Percentiles rank a stretch among this genome's conserved stretches.
Evolutionary conservation across 1,139 yeast species (phyloP).

Genomic region (Hemisphaericaspora subhashii): DNA sequence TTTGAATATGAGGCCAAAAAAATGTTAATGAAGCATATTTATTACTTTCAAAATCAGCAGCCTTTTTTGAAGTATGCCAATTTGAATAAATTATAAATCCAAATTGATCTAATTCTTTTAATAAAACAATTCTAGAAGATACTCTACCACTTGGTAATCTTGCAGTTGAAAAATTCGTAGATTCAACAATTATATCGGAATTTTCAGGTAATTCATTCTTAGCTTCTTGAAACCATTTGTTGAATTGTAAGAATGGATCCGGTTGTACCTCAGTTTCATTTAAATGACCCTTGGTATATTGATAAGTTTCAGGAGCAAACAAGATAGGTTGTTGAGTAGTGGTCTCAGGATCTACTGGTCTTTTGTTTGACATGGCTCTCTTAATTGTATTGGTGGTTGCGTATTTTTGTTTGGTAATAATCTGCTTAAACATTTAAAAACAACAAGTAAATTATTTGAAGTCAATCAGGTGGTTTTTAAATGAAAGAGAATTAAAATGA

Average conservation of each 20-base stretch:
- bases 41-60: slow-evolving; percentile 66
- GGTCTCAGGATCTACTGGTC: slow-evolving; percentile 15
- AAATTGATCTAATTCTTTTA: slow-evolving; percentile 81
- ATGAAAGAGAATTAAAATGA: too few relatives aligned
- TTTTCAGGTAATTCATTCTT: slow-evolving; percentile 40
- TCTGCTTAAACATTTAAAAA: slow-evolving; percentile 8
- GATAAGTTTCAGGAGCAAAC: slow-evolving; percentile 87
- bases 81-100: slow-evolving; percentile 92
- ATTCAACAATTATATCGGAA: slow-evolving; percentile 63
- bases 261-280: slow-evolving; percentile 50
- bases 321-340: slow-evolving; percentile 30
- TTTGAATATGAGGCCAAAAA: slow-evolving; percentile 87
- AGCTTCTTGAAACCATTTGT: slow-evolving; percentile 87
- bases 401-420: slow-evolving; percentile 2
- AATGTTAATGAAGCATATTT: slow-evolving; percentile 83
- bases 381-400: background rate
- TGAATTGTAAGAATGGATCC: slow-evolving; percentile 77
- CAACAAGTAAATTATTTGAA: too few relatives aligned
- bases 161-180: slow-evolving; percentile 81
- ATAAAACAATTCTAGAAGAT: slow-evolving; percentile 76
- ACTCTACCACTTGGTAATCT: slow-evolving; percentile 85
- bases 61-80: slow-evolving; percentile 86
- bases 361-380: slow-evolving; percentile 4
- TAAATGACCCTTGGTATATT: slow-evolving; percentile 71
- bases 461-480: too few relatives aligned